Evolutionary conservation across 345 rosid species (phyloP), one percentile per base, ranked within the genome.

Genomic region (Euphorbia peplus): DNA sequence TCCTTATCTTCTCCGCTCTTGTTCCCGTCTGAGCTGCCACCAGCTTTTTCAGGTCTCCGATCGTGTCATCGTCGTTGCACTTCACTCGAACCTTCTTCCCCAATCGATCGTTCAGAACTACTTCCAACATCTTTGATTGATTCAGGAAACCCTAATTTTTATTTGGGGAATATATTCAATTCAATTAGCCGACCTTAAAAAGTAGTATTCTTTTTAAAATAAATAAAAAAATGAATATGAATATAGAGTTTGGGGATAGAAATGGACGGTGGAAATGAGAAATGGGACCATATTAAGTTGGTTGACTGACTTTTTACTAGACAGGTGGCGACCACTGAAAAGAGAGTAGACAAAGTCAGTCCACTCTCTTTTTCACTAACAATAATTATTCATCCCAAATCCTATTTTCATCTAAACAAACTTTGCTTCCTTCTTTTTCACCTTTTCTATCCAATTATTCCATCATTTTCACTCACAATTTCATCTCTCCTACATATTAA

Each of bases 1-100:
- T 78, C 30, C 85, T 62, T 19, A 84, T 81, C 85, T 84, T 84
- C 65, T 84, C 82, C 0, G 85, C 70, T 32, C 87, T 70, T 35
- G 77, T 79, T 1, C 83, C 83, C 12, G 80, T 79, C 70, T 79
- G 80, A 0, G 83, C 83, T 25, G 80, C 83, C 54, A 75, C 80
- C 35, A 79, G 83, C 73, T 79, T 79, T 75, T 76, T 79, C 57
- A 79, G 75, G 64, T 79, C 83, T 25, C 80, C 80, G 71, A 75
- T 79, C 6, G 77, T 72, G 50, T 79, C 82, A 44, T 75, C 79
- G 0, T 75, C 79, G 60, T 75, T 75, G 58, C 82, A 75, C 71
- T 76, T 76, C 70, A 76, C 76, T n/a, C 80, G 30, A 15, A 76
- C 80, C 65, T 76, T 76, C 73, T 76, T 76, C 39, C 78, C 78